A percentile compares a stretch with the other conserved stretches of the same genome.
These are phyloP conservation scores for Colletotrichum tofieldiae DNA, from an alignment of 2,329 filamentous ascomycete genomes.

Conservation along the genomic window DNA sequence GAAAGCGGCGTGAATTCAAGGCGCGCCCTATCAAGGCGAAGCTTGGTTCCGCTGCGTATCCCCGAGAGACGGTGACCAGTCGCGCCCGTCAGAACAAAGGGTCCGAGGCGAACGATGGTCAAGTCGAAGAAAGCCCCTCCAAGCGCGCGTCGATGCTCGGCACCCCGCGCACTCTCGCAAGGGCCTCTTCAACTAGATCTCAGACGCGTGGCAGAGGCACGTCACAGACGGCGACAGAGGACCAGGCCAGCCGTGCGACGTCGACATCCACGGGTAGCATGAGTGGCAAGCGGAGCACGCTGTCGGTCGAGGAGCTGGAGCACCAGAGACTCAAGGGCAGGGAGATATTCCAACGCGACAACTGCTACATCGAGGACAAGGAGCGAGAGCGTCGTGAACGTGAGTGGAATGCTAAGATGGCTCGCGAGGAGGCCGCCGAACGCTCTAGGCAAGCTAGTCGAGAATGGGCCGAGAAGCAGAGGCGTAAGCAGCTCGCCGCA, in stretches of 20 bases:
- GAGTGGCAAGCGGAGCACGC: conserved; percentile 62
- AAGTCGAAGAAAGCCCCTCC: conserved; percentile 8
- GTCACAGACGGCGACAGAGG: not conserved
- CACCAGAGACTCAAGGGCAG: conserved; percentile 68
- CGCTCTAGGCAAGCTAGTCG: conserved; percentile 71
- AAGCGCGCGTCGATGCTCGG: conserved; percentile 44
- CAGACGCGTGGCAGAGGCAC: conserved; percentile 37
- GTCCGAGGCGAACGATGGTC: conserved; percentile 45
- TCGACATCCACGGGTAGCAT: conserved; percentile 64
- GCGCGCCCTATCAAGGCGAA: conserved; percentile 69
- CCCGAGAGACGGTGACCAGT: conserved; percentile 72
- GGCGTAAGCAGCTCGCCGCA: conserved; percentile 54
- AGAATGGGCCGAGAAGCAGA: conserved; percentile 75
- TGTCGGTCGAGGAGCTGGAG: conserved; percentile 66
- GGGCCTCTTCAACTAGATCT: conserved; percentile 27
- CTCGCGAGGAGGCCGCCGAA: conserved; percentile 74
- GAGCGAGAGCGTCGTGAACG: conserved; percentile 69
- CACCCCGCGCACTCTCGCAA: conserved; percentile 24
- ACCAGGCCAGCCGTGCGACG: conserved; percentile 54
- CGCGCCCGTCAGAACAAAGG: conserved; percentile 66
- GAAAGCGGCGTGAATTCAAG: conserved; percentile 75
- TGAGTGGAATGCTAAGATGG: conserved; percentile 67
- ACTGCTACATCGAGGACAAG: conserved; percentile 61
- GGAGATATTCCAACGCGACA: conserved; percentile 70
- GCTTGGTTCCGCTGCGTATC: conserved; percentile 57